phyloP scores from a whole-genome alignment of 768 basidiomycete species.

The Russula earlei region DNA sequence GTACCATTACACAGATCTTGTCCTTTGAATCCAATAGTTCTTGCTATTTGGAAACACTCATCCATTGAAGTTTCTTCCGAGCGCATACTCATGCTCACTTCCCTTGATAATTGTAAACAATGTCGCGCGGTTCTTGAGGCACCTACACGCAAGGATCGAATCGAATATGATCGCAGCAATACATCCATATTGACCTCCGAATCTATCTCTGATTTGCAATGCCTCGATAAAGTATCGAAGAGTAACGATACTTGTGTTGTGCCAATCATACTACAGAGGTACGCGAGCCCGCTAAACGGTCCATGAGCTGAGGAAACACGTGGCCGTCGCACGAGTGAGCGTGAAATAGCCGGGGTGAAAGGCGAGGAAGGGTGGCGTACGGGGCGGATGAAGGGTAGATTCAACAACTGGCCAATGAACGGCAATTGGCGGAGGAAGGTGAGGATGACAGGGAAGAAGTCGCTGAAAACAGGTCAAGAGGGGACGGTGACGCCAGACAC shows the following conservation, averaged over 20 bases:
- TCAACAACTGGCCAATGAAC: slow-evolving; percentile 77
- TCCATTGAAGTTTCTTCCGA: too few relatives aligned
- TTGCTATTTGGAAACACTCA: too few relatives aligned
- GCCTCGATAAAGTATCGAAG: too few relatives aligned
- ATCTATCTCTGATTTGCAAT: too few relatives aligned
- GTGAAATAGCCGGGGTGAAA: neutral
- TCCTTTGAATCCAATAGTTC: too few relatives aligned
- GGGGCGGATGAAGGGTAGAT: slow-evolving; percentile 77
- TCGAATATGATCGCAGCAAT: too few relatives aligned
- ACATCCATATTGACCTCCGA: too few relatives aligned
- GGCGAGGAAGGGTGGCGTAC: slow-evolving; percentile 38
- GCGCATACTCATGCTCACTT: too few relatives aligned
- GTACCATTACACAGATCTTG: too few relatives aligned
- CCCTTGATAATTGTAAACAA: too few relatives aligned
- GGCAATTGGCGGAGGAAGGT: slow-evolving; percentile 96
- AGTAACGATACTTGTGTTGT: neutral
- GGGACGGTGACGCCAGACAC: slow-evolving; percentile 27
- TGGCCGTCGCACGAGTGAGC: neutral
- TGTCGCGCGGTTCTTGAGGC: too few relatives aligned
- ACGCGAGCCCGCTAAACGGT: slow-evolving; percentile 30
- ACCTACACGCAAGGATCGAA: too few relatives aligned
- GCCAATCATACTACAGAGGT: slow-evolving; percentile 22
- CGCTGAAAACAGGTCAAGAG: slow-evolving; percentile 39
- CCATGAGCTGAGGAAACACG: slow-evolving; percentile 25
- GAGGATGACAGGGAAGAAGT: slow-evolving; percentile 97